Evolutionary conservation across 306 rosid genomes (phyloP), one percentile per base, ranked within the genome.

Genomic region (Gillenia trifoliata): DNA sequence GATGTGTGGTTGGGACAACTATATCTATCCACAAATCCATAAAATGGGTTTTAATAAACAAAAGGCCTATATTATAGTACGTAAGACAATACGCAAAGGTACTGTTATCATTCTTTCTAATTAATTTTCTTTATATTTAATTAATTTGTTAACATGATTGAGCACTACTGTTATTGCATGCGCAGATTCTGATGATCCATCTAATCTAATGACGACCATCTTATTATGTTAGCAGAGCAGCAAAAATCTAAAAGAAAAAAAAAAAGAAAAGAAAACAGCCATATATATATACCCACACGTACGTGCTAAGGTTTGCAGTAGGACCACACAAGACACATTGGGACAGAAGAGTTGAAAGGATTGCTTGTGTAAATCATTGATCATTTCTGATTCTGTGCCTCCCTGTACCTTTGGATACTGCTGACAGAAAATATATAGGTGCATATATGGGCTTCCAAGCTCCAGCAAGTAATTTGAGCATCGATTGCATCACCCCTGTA

Each of bases 321-420:
- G 64, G 66, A 9, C 43, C 66, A 23, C 55, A 47, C 55, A 41
- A 71, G 20, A 6, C 6, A 47, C 52, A 45, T 1, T 61, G 66
- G 67, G 81, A 81, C 68, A 77, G 66, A 80, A 72, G 78, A 77
- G 72, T 60, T 38, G 78, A 72, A 66, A 61, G 74, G 74, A 62
- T 61, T 72, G 81, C 73, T 68, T 43, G 82, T 68, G 79, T 29
- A 73, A 68, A 68, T 72, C 75, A 73, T 47, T 57, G 66, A 76
- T 76, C 81, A 65, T 66, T 75, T 81, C 77, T 81, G 74, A 43
- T 56, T 71, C 68, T 67, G 63, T 64, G 61, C 31, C 72, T 43
- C 66, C 47, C 28, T 57, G 56, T 36, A 71, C 43, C 66, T 68
- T 11, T 45, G 47, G 50, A 31, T 28, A 12, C 43, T n/a, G 71